phyloP scores from a whole-genome alignment of 495 filamentous ascomycete genomes.

The Penicillium desertorum region DNA sequence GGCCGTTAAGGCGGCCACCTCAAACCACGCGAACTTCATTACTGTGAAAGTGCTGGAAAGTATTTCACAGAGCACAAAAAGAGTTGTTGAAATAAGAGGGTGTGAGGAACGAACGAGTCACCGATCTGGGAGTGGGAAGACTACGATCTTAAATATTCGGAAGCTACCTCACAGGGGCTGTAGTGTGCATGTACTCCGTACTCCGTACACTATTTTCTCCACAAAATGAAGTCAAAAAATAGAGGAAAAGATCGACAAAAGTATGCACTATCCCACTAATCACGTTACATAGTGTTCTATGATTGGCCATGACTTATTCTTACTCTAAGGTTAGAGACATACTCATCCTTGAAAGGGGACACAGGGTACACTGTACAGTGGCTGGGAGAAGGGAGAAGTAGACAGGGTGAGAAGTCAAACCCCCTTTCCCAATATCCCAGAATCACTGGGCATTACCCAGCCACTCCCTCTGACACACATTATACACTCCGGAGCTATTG shows the following conservation, averaged over 20 bases:
- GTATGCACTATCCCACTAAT: slow-evolving; percentile 12
- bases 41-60: slow-evolving; percentile 7
- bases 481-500: not conserved
- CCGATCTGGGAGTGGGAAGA: not conserved
- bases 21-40: slow-evolving; percentile 46
- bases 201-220: not conserved
- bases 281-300: not conserved
- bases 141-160: slow-evolving; percentile 1
- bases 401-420: slow-evolving; percentile 2
- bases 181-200: not conserved
- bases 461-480: not conserved
- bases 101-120: not conserved
- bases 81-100: not conserved
- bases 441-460: not conserved
- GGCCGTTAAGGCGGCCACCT: slow-evolving; percentile 35
- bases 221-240: slow-evolving; percentile 1
- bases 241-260: slow-evolving; percentile 11
- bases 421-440: not conserved
- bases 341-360: slow-evolving; percentile 8
- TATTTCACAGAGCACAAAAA: not conserved
- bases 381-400: not conserved
- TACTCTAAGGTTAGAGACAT: not conserved
- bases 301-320: not conserved
- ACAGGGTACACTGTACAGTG: not conserved
- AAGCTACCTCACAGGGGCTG: not conserved